Conservation (phyloP, 768 basidiomycete species). For the Lentinus tigrinus region DNA sequence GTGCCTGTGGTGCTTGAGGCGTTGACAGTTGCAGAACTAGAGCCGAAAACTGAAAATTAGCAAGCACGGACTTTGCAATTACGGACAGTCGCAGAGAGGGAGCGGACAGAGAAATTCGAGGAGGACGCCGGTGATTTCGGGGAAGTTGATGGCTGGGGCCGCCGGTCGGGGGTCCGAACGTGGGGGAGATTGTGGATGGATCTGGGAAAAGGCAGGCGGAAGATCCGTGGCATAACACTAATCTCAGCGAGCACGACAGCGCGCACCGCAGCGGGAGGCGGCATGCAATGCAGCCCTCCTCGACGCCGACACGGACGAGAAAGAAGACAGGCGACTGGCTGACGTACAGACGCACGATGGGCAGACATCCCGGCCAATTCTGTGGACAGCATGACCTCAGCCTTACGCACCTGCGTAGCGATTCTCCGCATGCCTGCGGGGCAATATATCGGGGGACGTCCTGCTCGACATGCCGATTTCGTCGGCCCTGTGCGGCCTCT, state of each 20-base stretch:
- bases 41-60: conserved; percentile 2
- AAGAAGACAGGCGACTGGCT: neutral
- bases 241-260: conserved; percentile 7
- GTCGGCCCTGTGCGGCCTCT: neutral
- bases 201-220: conserved; percentile 2
- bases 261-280: too few species aligned
- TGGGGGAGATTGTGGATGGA: conserved; percentile 8
- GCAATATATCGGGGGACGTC: conserved; percentile 8
- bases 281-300: neutral
- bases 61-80: neutral
- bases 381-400: neutral
- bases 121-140: neutral
- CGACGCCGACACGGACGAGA: neutral
- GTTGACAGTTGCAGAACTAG: conserved; percentile 2
- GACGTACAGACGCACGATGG: neutral
- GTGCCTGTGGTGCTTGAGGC: neutral
- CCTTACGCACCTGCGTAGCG: neutral
- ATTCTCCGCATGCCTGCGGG: neutral
- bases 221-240: conserved; percentile 3
- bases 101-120: neutral
- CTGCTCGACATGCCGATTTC: neutral
- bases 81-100: neutral
- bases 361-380: neutral
- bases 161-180: neutral
- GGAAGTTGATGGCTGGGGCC: neutral